These are phyloP conservation scores for Suillus subluteus DNA, from an alignment of 768 basidiomycete species.

Conservation along the genomic window DNA sequence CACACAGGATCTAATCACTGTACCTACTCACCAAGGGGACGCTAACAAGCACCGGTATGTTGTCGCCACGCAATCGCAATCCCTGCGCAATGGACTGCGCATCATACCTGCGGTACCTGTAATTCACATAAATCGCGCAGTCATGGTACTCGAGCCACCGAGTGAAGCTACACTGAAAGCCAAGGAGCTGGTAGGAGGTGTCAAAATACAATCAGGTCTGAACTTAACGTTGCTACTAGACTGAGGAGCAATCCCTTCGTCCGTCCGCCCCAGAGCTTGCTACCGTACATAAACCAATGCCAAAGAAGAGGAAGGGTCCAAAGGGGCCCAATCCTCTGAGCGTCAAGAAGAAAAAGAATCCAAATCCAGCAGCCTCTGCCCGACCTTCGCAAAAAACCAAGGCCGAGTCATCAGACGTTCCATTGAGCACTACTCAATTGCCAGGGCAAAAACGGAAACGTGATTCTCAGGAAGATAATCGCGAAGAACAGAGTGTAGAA, in stretches of 20 bases:
- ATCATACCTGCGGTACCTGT: slow-evolving; percentile 84
- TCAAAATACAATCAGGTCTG: background rate
- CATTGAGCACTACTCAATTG: background rate
- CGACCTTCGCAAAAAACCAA: background rate
- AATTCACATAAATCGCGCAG: slow-evolving; percentile 88
- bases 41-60: slow-evolving; percentile 94
- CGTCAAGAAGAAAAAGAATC: slow-evolving; percentile 88
- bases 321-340: slow-evolving; percentile 94
- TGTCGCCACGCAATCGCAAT: slow-evolving; percentile 79
- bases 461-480: background rate
- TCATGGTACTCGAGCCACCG: slow-evolving; percentile 92
- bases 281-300: slow-evolving; percentile 39
- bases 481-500: background rate
- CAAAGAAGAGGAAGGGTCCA: slow-evolving; percentile 67
- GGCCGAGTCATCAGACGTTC: background rate
- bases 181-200: slow-evolving; percentile 59
- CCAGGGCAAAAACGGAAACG: slow-evolving; percentile 26
- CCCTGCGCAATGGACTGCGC: slow-evolving; percentile 71
- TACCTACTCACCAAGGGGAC: slow-evolving; percentile 49
- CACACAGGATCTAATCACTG: slow-evolving; percentile 11
- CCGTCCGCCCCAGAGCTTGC: slow-evolving; percentile 53
- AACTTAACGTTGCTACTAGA: slow-evolving; percentile 40
- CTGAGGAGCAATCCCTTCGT: slow-evolving; percentile 63
- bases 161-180: slow-evolving; percentile 72
- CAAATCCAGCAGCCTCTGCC: slow-evolving; percentile 13